Evolutionary conservation across 2,329 filamentous ascomycete species (phyloP), one percentile per base, ranked within the genome.

Genomic region (Aspergillus sojae): DNA sequence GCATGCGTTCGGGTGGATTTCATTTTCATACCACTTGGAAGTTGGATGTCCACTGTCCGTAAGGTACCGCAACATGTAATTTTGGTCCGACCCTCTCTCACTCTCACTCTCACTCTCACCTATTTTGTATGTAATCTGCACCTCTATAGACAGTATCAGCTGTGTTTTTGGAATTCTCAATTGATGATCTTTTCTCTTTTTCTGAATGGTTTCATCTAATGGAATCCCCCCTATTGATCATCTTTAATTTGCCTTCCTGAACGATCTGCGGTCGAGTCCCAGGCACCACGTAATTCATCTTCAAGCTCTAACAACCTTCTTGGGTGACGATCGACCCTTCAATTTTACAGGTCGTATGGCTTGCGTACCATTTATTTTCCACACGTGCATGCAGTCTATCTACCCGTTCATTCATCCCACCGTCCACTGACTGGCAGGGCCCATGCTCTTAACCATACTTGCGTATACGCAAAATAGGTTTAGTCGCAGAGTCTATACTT

Each of bases 271-370:
- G 52, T 54, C n/a, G 9, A 21, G 52, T 54, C 52, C 52, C 52
- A 54, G 30, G 19, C 52, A 54, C 50, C 52, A 55, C 52, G 52
- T 55, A 55, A 55, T 55, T 39, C 52, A 36, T 30, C 52, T 55
- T 39, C 45, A 55, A 39, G 52, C 32, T 55, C 52, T 55, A 55
- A 55, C 52, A 19, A 30, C 32, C n/a, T 54, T 54, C 32, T 26
- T 26, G n/a, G n/a, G 10, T 55, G 32, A 55, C 52, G 52, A 55
- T 55, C 52, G 36, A 55, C 32, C 52, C 52, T 55, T 55, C 52
- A 55, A 55, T 55, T 39, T 55, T 55, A 55, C 52, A n/a, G n/a
- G 7, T 26, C n/a, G 52, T 55, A 55, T 36, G 12, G 32, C n/a
- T 6, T 14, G 21, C 14, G n/a, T 55, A 26, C 48, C 48, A 19